Conservation (phyloP, 331 rosid genomes). For the Acacia concinna region DNA sequence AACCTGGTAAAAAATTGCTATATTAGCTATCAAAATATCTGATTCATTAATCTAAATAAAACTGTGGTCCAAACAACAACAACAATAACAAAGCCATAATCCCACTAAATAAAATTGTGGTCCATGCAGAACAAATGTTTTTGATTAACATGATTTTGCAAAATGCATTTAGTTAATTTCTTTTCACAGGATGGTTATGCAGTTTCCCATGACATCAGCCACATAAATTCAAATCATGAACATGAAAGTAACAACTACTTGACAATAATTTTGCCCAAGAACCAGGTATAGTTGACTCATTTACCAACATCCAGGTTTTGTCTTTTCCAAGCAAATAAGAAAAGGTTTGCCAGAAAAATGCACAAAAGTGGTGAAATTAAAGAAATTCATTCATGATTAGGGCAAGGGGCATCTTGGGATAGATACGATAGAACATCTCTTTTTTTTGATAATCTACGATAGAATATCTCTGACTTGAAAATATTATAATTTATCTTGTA, state of each 20-base stretch:
- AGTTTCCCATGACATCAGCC: constrained; percentile 21
- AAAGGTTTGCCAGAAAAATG: constrained; percentile 5
- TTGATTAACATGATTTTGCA: constrained; percentile 12
- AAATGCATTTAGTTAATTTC: constrained; percentile 16
- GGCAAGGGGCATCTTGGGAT: constrained; percentile 3
- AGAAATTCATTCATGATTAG: neutral
- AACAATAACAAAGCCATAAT: too few relatives aligned
- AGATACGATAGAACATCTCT: neutral
- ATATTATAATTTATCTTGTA: neutral
- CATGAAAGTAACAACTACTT: constrained; percentile 2
- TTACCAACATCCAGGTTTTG: constrained; percentile 20
- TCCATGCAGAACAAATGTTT: constrained; percentile 15
- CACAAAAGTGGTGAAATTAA: constrained; percentile 16
- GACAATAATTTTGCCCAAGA: constrained; percentile 20
- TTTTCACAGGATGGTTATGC: constrained; percentile 7
- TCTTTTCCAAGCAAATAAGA: constrained; percentile 19
- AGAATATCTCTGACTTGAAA: neutral
- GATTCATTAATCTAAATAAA: constrained; percentile 16
- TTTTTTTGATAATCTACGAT: too few relatives aligned
- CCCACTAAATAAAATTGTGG: constrained; percentile 14
- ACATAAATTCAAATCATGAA: neutral
- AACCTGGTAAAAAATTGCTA: constrained; percentile 50
- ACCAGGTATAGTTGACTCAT: constrained; percentile 18
- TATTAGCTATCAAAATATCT: constrained; percentile 33
- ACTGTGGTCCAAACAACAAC: constrained; percentile 20